phyloP scores from a whole-genome alignment of 306 rosid species.

The Crotalaria pallida region DNA sequence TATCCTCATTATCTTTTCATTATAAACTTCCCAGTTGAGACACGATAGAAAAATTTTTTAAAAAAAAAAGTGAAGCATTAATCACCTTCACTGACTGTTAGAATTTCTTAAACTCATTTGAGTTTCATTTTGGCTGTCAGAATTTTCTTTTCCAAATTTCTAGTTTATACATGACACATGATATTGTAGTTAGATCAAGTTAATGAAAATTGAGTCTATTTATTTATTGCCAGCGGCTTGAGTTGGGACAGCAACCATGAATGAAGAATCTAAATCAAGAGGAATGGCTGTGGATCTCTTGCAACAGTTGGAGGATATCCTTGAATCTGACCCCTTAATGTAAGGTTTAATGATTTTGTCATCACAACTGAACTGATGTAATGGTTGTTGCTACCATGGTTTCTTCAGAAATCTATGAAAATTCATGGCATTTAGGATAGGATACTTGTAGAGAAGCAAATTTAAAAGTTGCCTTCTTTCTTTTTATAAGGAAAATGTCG shows the following conservation, averaged over 20 bases:
- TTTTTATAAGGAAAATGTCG: neutral
- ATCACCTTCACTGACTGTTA: too few species aligned
- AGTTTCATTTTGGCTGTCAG: too few species aligned
- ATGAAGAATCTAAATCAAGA: conserved; percentile 24
- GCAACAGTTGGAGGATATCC: conserved; percentile 51
- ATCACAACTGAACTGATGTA: neutral
- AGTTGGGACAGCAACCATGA: conserved; percentile 26
- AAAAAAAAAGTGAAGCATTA: too few species aligned
- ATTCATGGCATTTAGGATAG: conserved; percentile 2
- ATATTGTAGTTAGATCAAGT: neutral
- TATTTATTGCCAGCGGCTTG: neutral
- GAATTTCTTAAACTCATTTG: too few species aligned
- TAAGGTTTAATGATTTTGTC: conserved; percentile 30
- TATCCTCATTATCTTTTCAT: too few species aligned
- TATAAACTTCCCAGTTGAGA: too few species aligned
- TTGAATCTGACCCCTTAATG: conserved; percentile 70
- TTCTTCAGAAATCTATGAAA: neutral
- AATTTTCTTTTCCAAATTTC: too few species aligned
- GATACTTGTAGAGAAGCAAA: neutral
- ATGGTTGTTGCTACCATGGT: neutral
- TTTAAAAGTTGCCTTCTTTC: neutral
- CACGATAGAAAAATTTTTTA: too few species aligned
- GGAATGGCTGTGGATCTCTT: conserved; percentile 37
- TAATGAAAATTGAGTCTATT: neutral
- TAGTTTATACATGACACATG: neutral